Evolutionary conservation across 2,329 filamentous ascomycete genomes (phyloP).

Genomic region (Aspergillus unguis): DNA sequence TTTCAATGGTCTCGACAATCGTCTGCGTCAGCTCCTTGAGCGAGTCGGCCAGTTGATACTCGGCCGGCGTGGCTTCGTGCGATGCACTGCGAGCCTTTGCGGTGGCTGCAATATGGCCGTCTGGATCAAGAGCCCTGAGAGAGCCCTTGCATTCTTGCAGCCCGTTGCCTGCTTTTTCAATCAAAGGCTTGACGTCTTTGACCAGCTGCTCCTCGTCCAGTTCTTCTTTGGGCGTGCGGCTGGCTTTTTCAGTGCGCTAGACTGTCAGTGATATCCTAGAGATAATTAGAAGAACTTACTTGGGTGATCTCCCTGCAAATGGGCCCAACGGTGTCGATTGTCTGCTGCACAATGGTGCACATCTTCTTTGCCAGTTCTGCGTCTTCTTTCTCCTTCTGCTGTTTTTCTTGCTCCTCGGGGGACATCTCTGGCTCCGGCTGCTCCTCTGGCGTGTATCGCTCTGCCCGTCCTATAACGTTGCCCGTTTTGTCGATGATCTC

Average conservation of each 20-base stretch:
- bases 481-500: conserved; percentile 66
- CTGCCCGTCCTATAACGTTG: conserved; percentile 63
- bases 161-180: conserved; percentile 79
- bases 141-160: conserved; percentile 81
- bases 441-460: conserved; percentile 63
- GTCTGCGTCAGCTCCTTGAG: conserved; percentile 80
- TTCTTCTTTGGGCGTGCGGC: conserved; percentile 78
- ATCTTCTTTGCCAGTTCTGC: neutral
- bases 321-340: neutral
- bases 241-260: conserved; percentile 74
- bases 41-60: conserved; percentile 64
- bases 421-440: conserved; percentile 1
- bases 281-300: too few relatives aligned
- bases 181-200: conserved; percentile 77
- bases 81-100: conserved; percentile 76
- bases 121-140: conserved; percentile 83
- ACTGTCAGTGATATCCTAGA: conserved; percentile 67
- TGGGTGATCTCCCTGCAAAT: neutral
- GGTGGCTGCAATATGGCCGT: conserved; percentile 77
- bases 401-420: conserved; percentile 41
- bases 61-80: conserved; percentile 69
- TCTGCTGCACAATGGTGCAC: neutral
- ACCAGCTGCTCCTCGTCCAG: conserved; percentile 88
- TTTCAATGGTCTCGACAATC: conserved; percentile 78
- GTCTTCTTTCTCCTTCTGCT: conserved; percentile 58